These are phyloP conservation scores for Telfairia occidentalis DNA, from an alignment of 331 rosid genomes.

Conservation along the genomic window DNA sequence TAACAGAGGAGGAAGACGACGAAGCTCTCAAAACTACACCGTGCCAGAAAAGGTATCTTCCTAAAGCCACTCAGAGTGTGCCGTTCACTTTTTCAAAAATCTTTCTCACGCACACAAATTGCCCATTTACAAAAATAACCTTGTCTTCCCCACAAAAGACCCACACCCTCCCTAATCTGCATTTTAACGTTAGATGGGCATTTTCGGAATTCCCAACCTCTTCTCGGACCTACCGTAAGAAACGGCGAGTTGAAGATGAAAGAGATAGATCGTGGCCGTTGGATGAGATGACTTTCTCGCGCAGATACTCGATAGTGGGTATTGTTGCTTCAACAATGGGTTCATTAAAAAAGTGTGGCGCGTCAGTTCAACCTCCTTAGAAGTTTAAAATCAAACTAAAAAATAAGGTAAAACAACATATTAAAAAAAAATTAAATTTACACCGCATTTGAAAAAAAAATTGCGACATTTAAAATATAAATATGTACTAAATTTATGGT, in stretches of 20 bases:
- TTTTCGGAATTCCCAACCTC: constrained; percentile 15
- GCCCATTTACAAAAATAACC: constrained; percentile 31
- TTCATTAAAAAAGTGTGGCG: too few relatives aligned
- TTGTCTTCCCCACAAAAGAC: constrained; percentile 7
- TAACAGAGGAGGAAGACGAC: constrained; percentile 9
- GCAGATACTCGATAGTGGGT: background rate
- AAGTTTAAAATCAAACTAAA: too few relatives aligned
- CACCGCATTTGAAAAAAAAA: too few relatives aligned
- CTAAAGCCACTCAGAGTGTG: constrained; percentile 10
- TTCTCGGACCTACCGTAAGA: background rate
- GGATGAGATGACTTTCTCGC: constrained; percentile 14
- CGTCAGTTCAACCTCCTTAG: too few relatives aligned
- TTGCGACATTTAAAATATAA: too few relatives aligned
- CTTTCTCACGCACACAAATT: background rate
- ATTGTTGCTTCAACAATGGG: background rate
- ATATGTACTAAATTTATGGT: too few relatives aligned
- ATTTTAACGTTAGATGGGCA: constrained; percentile 34
- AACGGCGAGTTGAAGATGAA: background rate
- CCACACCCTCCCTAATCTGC: background rate
- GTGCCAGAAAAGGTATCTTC: background rate
- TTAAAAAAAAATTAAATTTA: too few relatives aligned
- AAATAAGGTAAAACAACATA: too few relatives aligned
- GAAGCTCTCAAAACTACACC: background rate
- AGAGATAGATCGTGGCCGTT: constrained; percentile 20
- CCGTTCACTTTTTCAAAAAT: constrained; percentile 13